phyloP scores from a whole-genome alignment of 116 monocot genomes.

The Zostera marina region DNA sequence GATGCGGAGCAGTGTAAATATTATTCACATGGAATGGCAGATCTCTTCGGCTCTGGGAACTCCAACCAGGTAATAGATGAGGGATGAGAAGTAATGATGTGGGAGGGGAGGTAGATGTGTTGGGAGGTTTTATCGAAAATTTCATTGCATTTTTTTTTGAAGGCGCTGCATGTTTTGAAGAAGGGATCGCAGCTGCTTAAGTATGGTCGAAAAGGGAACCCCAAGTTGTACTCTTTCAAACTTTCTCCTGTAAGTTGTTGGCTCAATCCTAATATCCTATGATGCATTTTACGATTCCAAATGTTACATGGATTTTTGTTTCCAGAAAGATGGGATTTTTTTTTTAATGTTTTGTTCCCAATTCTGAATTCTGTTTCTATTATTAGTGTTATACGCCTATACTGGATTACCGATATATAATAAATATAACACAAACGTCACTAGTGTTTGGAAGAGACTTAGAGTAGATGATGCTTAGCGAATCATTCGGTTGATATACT shows the following conservation, averaged over 20 bases:
- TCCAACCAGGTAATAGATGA: conserved; percentile 25
- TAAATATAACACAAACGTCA: no score
- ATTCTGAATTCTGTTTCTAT: neutral
- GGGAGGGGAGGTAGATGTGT: neutral
- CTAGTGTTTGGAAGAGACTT: no score
- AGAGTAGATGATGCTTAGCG: no score
- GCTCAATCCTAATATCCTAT: neutral
- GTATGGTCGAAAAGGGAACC: conserved; percentile 51
- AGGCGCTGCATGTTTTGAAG: conserved; percentile 53
- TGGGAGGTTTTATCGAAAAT: neutral
- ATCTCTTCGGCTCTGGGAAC: conserved; percentile 28
- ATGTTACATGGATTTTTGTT: neutral
- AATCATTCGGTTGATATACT: no score
- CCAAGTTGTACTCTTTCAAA: conserved; percentile 45
- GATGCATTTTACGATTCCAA: neutral
- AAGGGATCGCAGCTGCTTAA: conserved; percentile 55
- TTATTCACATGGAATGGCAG: conserved; percentile 59
- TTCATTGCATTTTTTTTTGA: neutral
- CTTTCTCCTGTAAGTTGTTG: conserved; percentile 36
- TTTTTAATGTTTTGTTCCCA: neutral
- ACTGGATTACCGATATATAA: no score
- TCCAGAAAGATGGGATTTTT: neutral
- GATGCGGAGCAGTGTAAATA: neutral
- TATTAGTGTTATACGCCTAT: no score
- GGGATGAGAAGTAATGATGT: neutral